Percentiles rank a stretch among this genome's conserved stretches.
These are phyloP conservation scores for Apiosordaria backusii DNA, from an alignment of 495 filamentous ascomycete genomes.

Conservation along the genomic window DNA sequence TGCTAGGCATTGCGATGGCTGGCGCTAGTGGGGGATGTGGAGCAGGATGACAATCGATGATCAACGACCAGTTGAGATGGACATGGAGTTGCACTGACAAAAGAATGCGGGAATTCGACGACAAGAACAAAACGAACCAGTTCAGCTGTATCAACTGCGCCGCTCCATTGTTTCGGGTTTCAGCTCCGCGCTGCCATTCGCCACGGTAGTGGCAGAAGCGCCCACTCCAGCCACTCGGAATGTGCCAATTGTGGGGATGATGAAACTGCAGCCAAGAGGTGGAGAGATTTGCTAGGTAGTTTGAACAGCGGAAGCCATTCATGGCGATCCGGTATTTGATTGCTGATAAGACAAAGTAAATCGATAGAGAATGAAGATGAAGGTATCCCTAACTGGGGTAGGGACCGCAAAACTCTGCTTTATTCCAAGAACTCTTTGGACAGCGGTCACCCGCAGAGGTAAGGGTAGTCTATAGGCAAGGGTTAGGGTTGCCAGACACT, in stretches of 20 bases:
- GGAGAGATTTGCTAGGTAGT: background rate
- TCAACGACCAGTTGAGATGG: background rate
- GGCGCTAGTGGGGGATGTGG: background rate
- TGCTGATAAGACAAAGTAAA: too few relatives aligned
- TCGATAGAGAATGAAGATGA: too few relatives aligned
- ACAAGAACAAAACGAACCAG: background rate
- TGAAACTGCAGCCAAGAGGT: slow-evolving; percentile 1
- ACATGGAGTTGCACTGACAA: background rate
- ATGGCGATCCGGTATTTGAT: too few relatives aligned
- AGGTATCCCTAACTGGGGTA: too few relatives aligned
- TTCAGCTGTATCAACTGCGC: background rate
- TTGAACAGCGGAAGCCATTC: background rate
- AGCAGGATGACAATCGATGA: background rate
- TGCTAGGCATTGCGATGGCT: slow-evolving; percentile 43
- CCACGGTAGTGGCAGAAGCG: background rate
- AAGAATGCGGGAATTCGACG: background rate
- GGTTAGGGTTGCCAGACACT: background rate
- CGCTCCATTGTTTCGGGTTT: slow-evolving; percentile 1
- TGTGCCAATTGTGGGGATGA: background rate
- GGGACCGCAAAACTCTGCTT: too few relatives aligned
- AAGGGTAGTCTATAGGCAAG: too few relatives aligned
- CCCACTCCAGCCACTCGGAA: background rate
- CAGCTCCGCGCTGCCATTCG: background rate
- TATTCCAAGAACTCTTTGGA: too few relatives aligned
- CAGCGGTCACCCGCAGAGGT: too few relatives aligned